Evolutionary conservation across 2,329 filamentous ascomycete genomes (phyloP), one percentile per base, ranked within the genome.

Genomic region (Cladosporium austrohemisphaericum): DNA sequence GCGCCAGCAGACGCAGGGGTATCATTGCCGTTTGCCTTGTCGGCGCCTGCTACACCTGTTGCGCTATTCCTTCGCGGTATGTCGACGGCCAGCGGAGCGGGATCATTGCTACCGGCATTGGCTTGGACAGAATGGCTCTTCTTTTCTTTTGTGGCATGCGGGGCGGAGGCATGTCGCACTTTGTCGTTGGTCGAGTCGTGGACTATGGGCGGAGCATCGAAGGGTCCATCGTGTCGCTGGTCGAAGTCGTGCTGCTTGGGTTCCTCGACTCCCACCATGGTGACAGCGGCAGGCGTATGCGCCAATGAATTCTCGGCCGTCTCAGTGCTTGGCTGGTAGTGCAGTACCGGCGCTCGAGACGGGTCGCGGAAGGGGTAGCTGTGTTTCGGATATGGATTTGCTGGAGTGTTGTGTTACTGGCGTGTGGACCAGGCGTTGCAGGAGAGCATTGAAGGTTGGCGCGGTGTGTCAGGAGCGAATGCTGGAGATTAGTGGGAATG

Each of bases 91-190:
- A 47, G n/a, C 4, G 44, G 44, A 20, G 22, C 22, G 9, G 11
- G 31, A 2, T 32, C 23, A 2, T 23, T n/a, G 3, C 9, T 22
- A 9, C 14, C 22, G 38, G n/a, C 46, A 41, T 41, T 41, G 22
- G 41, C 31, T 11, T 32, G 36, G 22, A 41, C 46, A 7, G 46
- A 33, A 9, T 33, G 20, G 36, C 28, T 49, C 14, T 43, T 43
- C 20, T 26, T 37, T 20, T 43, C 28, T 6, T 49, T 43, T 7
- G 26, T 4, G 3, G 19, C 36, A 11, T 32, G 18, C 33, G 37
- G 48, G 32, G 19, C 40, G 4, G 32, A 37, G 2, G 60, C 59
- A 53, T 72, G 53, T 54, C 72, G 70, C 1, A 68, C 71, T 46
- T 69, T 65, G 25, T 70, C 66, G 38, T 64, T 67, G n/a, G 62